Base-by-base conservation (phyloP, 2,329 filamentous ascomycete genomes). In the Ophiostoma himal-ulmi region DNA sequence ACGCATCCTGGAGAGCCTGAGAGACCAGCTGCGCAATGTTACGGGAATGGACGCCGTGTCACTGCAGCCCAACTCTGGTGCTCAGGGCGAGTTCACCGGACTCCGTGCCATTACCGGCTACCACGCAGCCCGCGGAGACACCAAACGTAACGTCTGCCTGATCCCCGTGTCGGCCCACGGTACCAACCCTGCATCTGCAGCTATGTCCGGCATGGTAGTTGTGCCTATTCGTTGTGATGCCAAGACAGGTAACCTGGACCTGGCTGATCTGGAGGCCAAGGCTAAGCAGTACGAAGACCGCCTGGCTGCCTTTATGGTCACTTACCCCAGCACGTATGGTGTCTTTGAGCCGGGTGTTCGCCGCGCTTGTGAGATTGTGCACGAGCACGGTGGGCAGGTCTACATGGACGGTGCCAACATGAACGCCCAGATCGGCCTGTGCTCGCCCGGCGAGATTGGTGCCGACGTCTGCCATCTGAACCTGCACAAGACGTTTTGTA, bases 391-490 rank as follows among this genome's bases (percentile, higher is more conserved):
- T 69, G 94, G 94, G 11, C 92, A 96, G 78, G 94, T 98, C 20
- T 98, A 97, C 83, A 97, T 98, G 94, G 94, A 98, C 78, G 94
- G 94, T 67, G 94, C 94, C 74, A 98, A 98, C 83, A 95, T 97
- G 93, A 98, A 97, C 78, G 94, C 94, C 22, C 94, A 98, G 80
- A 97, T 98, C 74, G 94, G 94, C 14, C 86, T 98, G 13, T 97
- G 93, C 83, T 96, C 93, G 0, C 94, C 94, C 1, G 94, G 94
- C 54, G 93, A 96, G 79, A 96, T 98, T 75, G 94, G 94, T 26
- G 94, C 94, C 39, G 94, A 98, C 78, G 94, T 97, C 54, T 98
- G 94, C 85, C 94, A 97, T 82, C 84, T 98, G 72, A 98, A 98
- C 81, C 86, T 98, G 60, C 94, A 98, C 87, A 98, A 98, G 86